Percentiles rank a stretch among this genome's conserved stretches.
phyloP scores from a whole-genome alignment of 192 early-diverging fungal species.

The Obelidium mucronatum region DNA sequence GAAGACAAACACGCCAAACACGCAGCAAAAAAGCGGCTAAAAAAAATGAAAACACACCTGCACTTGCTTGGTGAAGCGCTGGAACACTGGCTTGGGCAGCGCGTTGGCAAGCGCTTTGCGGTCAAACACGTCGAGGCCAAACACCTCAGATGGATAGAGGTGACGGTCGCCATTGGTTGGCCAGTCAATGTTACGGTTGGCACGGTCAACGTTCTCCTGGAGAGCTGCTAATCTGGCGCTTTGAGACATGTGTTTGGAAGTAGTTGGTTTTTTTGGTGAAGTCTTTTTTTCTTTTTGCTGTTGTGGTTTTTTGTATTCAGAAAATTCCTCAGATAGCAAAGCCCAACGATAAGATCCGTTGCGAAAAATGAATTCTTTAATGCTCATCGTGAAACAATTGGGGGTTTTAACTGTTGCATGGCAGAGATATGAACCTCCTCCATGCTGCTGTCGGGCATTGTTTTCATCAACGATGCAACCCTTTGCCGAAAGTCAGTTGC shows the following conservation, averaged over 20 bases:
- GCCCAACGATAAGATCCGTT: no score
- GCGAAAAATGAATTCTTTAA: no score
- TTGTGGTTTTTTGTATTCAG: not conserved
- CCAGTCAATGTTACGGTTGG: conserved; percentile 79
- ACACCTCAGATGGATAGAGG: conserved; percentile 88
- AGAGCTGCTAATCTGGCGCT: conserved; percentile 59
- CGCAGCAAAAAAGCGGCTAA: no score
- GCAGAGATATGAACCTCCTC: not conserved
- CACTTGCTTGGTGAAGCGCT: conserved; percentile 91
- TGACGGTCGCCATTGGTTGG: conserved; percentile 77
- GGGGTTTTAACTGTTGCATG: no score
- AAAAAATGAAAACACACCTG: conserved; percentile 62
- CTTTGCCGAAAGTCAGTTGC: not conserved
- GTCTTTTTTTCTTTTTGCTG: not conserved
- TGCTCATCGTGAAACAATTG: no score
- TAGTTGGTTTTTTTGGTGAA: not conserved
- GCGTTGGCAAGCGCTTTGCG: conserved; percentile 86
- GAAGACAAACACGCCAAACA: no score
- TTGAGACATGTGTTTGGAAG: conserved; percentile 36
- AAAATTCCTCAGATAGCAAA: no score
- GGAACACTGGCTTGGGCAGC: conserved; percentile 95
- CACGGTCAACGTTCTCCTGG: conserved; percentile 67
- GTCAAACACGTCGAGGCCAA: conserved; percentile 93
- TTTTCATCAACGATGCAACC: not conserved
- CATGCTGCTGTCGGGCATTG: not conserved